Evolutionary conservation across 2,329 filamentous ascomycete species (phyloP), one percentile per base, ranked within the genome.

Genomic region (Exophiala lecanii-corni): DNA sequence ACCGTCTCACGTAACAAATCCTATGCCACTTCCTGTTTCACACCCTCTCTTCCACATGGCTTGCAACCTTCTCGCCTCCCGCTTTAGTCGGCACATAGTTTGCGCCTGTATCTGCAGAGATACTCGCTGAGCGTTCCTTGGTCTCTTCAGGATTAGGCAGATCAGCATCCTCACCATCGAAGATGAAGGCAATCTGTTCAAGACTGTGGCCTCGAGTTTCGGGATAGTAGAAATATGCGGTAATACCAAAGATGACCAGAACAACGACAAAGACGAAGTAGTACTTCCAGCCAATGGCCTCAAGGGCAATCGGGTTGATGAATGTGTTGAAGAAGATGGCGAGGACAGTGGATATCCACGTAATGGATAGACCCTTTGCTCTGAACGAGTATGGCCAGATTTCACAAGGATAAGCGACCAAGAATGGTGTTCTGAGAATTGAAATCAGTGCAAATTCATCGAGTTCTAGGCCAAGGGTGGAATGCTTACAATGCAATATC

Each of bases 281-380:
- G n/a, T n/a, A n/a, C n/a, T n/a, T n/a, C n/a, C n/a, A n/a, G n/a
- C n/a, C n/a, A 73, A 51, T 76, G 78, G 0, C 71, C 13, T 67
- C 59, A 18, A 76, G 60, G 2, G 71, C 65, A 2, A 75, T 68
- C 0, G 66, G 67, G 51, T 70, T 67, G 2, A 69, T 69, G 55
- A 66, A 73, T 12, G 68, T 72, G 55, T 73, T 73, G 40, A 73
- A 61, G 23, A 73, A 62, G 26, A 62, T 66, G 9, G 66, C 69
- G 28, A 65, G 61, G 43, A 66, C 67, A 51, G 63, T 66, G 50
- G 60, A 65, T 44, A 64, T 57, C 39, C 60, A 68, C 2, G 5
- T 30, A 10, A 37, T n/a, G 3, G 32, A 10, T 5, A 43, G n/a
- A 23, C 70, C 70, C 56, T 70, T 69, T 45, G 68, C 66, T 35